phyloP scores from a whole-genome alignment of 2,329 filamentous ascomycete genomes.

The Xylariales sp. region DNA sequence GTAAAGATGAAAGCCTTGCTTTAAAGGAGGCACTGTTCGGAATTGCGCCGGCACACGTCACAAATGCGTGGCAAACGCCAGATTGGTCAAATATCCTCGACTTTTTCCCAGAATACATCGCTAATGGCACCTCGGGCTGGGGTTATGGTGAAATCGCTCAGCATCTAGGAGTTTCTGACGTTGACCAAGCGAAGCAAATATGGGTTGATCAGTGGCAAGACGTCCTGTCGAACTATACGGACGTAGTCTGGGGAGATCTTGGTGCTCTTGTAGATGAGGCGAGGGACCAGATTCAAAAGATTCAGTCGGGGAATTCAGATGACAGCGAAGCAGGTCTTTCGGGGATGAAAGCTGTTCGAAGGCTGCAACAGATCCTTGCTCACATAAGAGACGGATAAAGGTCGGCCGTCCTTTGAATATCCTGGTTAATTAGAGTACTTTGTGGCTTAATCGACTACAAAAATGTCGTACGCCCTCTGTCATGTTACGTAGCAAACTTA shows the following conservation, averaged over 20 bases:
- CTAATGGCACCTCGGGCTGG: slow-evolving; percentile 8
- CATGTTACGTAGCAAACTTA: no score
- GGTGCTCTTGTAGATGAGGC: slow-evolving; percentile 52
- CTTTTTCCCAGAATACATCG: slow-evolving; percentile 43
- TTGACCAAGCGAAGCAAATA: slow-evolving; percentile 31
- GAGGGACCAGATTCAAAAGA: slow-evolving; percentile 46
- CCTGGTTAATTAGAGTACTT: no score
- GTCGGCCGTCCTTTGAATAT: no score
- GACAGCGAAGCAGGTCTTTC: slow-evolving; percentile 14
- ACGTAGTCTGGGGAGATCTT: slow-evolving; percentile 67
- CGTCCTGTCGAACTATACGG: slow-evolving; percentile 52
- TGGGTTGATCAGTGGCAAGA: slow-evolving; percentile 54
- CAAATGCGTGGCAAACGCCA: slow-evolving; percentile 1
- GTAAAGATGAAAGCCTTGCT: slow-evolving; percentile 12
- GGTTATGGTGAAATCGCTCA: slow-evolving; percentile 15
- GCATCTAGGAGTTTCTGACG: slow-evolving; percentile 35
- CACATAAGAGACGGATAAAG: slow-evolving; percentile 28
- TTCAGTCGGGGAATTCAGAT: no score
- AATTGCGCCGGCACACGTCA: not conserved
- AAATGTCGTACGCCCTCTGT: no score
- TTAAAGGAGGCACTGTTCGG: slow-evolving; percentile 21
- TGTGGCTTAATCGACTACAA: no score
- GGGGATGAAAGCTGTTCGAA: slow-evolving; percentile 28
- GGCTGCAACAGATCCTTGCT: slow-evolving; percentile 33
- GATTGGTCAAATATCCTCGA: slow-evolving; percentile 45